Evolutionary conservation across 768 basidiomycete species (phyloP).

Genomic region (Panaeolus cyanescens): DNA sequence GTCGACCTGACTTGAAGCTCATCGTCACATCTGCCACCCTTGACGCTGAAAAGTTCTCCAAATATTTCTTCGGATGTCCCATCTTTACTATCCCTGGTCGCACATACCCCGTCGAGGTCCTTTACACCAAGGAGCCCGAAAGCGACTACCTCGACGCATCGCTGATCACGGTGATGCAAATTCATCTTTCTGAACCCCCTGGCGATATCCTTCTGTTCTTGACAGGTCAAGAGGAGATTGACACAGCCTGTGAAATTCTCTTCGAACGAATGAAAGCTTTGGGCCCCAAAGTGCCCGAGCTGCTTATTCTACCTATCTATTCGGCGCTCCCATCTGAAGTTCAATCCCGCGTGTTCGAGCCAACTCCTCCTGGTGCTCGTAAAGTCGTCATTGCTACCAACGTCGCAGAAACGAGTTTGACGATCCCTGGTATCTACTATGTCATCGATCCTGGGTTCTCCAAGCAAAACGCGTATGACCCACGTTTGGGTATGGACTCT

Average conservation of each 20-base stretch:
- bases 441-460: constrained; percentile 98
- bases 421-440: constrained; percentile 98
- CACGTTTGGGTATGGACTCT: constrained; percentile 97
- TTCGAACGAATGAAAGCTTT: constrained; percentile 99
- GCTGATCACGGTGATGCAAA: constrained; percentile 99
- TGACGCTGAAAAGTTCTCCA: constrained; percentile 99
- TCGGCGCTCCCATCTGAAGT: constrained; percentile 98
- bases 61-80: constrained; percentile 98
- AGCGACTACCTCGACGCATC: constrained; percentile 97
- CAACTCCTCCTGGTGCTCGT: constrained; percentile 96
- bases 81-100: constrained; percentile 99
- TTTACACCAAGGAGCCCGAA: constrained; percentile 99
- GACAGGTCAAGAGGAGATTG: constrained; percentile 98
- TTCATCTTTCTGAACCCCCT: constrained; percentile 96
- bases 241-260: constrained; percentile 95
- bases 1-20: constrained; percentile 92
- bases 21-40: constrained; percentile 98
- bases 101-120: constrained; percentile 95
- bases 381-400: constrained; percentile 99
- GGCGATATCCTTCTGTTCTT: constrained; percentile 97
- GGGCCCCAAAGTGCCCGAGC: constrained; percentile 97
- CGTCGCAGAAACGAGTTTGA: constrained; percentile 97
- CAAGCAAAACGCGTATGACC: constrained; percentile 99
- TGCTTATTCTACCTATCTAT: constrained; percentile 96
- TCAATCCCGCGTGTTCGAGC: constrained; percentile 97